Base-by-base conservation (phyloP, 768 basidiomycete genomes). In the Porpolomopsis calyptriformis region DNA sequence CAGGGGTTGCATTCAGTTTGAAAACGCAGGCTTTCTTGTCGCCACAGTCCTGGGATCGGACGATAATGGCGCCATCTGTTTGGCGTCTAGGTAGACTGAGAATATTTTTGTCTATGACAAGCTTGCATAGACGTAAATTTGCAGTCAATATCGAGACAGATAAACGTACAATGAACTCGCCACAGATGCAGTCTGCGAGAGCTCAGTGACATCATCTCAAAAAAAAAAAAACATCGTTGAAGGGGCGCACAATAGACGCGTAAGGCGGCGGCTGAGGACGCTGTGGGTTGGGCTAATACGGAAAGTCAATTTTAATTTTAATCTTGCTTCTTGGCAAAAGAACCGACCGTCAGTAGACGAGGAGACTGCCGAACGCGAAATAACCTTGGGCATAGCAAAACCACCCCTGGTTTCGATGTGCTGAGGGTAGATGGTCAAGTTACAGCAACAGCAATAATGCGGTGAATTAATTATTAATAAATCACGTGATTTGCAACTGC, bases 281-380 rank as follows among this genome's bases (percentile, higher is more conserved):
- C 77, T 35, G 85, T 89, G 22, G 85, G 84, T 55, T 74, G 79
- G 43, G 84, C 85, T 89, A 59, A 27, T 57, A 54, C 47, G 35
- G 49, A 50, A 43, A 26, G 25, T 26, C 43, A 12, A 34, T 40
- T 51, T 42, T 45, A 37, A 6, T 42, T 2, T 8, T 26, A 14
- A 39, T 7, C 7, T n/a, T n/a, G 5, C 11, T 12, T 33, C 8
- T 12, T 9, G 4, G 16, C 18, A 3, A 19, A 11, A 29, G 16
- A 4, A 64, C 74, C 50, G 43, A 87, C 87, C 86, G 59, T 88
- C 85, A 27, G 87, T 80, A 3, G 89, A 92, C 2, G 89, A 87
- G 7, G 90, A 91, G 49, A 91, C 78, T 3, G 86, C 82, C 34
- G 86, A 91, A 53, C 88, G 77, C 2, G 89, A 90, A 57, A 92